Base-by-base conservation (phyloP, 2,329 filamentous ascomycete species). In the Parastagonospora avenae region DNA sequence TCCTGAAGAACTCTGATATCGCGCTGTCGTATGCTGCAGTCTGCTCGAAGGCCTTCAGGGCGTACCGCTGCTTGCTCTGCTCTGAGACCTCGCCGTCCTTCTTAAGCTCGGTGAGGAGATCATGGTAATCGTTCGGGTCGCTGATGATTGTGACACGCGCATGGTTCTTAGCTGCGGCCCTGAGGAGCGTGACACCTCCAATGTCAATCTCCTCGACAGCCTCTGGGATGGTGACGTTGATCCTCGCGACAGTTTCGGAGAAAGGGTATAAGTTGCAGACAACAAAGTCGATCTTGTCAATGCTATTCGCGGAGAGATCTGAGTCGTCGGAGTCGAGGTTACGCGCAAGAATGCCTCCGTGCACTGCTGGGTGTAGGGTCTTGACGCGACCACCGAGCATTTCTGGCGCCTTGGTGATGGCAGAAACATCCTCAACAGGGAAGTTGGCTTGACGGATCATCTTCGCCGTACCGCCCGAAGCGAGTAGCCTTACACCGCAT, bases 131-230 rank as follows among this genome's bases (percentile, higher is more conserved):
- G 55, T 82, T 82, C 44, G 94, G 93, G 77, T 97, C 93, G 68
- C 90, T 96, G 62, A 99, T 87, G 73, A 97, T 96, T 58, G 92
- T 96, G 54, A 99, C 94, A 52, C 94, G 88, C 60, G 88, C 81
- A 80, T 99, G 94, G 81, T 99, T 99, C 86, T 99, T 99, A 66
- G 94, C 94, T 24, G 94, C 94, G 49, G 94, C 94, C 60, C 94
- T 89, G 71, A 99, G 90, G 55, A 99, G 87, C 33, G 94, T 99
- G 45, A 99, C 94, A 67, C 94, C 94, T 54, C 73, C 94, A 72
- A 99, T 97, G 77, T 99, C 94, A 68, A 99, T 96, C 80, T 99
- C 94, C 79, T 99, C 94, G 33, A 99, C 93, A 44, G 94, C 94
- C 79, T 99, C 93, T 44, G 91, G 86, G 57, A 99, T 90, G 55